Evolutionary conservation across 140 eudicot genomes (phyloP).

Genomic region (Senecio squalidus): DNA sequence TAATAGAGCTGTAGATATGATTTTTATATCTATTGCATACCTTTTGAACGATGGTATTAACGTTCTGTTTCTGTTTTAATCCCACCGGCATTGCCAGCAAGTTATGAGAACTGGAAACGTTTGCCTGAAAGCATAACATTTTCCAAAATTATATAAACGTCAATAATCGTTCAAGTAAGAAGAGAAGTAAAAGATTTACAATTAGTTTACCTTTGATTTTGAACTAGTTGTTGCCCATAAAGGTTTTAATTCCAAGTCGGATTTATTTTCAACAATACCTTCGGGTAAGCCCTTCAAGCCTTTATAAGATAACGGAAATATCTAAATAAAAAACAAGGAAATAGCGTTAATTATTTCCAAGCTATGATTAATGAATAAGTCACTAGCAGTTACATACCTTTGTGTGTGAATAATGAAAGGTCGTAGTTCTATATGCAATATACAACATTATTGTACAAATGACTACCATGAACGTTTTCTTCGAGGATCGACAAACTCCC

Average conservation of each 20-base stretch:
- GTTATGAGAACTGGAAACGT: slow-evolving; percentile 40
- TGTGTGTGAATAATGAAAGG: slow-evolving; percentile 65
- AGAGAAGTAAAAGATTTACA: slow-evolving; percentile 7
- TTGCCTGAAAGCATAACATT: slow-evolving; percentile 23
- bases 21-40: slow-evolving; percentile 27
- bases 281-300: slow-evolving; percentile 68
- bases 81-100: slow-evolving; percentile 98
- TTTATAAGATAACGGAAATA: slow-evolving; percentile 30
- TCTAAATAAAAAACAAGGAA: slow-evolving; percentile 31
- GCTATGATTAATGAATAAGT: neutral
- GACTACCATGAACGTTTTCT: slow-evolving; percentile 68
- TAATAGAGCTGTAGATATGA: slow-evolving; percentile 2
- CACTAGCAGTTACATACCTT: slow-evolving; percentile 43
- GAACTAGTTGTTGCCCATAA: slow-evolving; percentile 64
- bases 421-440: slow-evolving; percentile 80
- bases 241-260: slow-evolving; percentile 84
- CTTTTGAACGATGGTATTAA: slow-evolving; percentile 74
- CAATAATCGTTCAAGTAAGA: neutral
- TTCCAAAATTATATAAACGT: neutral
- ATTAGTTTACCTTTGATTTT: slow-evolving; percentile 49
- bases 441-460: slow-evolving; percentile 69
- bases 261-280: slow-evolving; percentile 72
- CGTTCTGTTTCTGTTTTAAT: slow-evolving; percentile 72
- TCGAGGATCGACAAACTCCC: slow-evolving; percentile 54
- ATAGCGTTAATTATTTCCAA: too few species aligned